A percentile compares a stretch with the other conserved stretches of the same genome.
Evolutionary conservation across 495 filamentous ascomycete genomes (phyloP).

Genomic region (Aspergillus heteromorphus): DNA sequence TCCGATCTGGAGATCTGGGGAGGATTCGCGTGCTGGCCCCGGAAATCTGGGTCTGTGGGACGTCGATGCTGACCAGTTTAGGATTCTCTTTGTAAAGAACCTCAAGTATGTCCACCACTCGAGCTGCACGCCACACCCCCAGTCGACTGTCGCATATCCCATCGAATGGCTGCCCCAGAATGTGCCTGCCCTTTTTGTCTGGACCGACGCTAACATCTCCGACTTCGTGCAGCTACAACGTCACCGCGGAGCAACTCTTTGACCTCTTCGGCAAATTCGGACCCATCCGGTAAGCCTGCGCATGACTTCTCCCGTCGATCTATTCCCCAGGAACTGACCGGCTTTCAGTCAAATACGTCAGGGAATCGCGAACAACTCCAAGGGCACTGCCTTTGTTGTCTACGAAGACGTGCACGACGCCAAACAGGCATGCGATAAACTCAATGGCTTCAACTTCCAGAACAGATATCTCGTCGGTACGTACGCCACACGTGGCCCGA

Average conservation of each 20-base stretch:
- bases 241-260: conserved; percentile 88
- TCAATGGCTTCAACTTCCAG: conserved; percentile 99
- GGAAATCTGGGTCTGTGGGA: neutral
- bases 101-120: conserved; percentile 60
- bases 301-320: neutral
- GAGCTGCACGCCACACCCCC: conserved; percentile 13
- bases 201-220: conserved; percentile 10
- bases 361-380: conserved; percentile 94
- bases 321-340: conserved; percentile 22
- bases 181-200: neutral
- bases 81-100: conserved; percentile 98
- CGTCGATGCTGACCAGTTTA: conserved; percentile 27
- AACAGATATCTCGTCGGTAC: conserved; percentile 97
- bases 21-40: conserved; percentile 9
- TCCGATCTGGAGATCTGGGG: conserved; percentile 14
- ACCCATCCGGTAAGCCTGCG: conserved; percentile 72
- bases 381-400: conserved; percentile 97
- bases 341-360: conserved; percentile 86
- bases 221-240: conserved; percentile 69
- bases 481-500: conserved; percentile 30
- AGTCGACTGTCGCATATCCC: conserved; percentile 4
- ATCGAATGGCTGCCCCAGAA: neutral
- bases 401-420: conserved; percentile 99
- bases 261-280: conserved; percentile 94
- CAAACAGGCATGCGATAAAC: conserved; percentile 96